These are phyloP conservation scores for Tetrahymena malaccensis DNA, from an alignment of 73 alveolate species.

Conservation along the genomic window DNA sequence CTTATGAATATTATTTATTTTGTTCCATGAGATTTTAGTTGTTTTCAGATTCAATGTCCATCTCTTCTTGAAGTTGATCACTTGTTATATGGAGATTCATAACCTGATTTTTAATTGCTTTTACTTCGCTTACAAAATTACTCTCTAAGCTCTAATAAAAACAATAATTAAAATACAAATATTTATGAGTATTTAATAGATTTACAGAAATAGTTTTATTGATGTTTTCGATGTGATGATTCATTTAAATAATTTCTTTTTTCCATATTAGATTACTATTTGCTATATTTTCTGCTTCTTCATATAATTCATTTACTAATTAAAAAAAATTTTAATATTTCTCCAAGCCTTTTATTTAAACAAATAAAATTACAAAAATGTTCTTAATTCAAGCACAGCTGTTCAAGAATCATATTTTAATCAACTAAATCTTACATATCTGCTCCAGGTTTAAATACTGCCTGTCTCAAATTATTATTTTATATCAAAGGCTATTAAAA, in stretches of 20 bases:
- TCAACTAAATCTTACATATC: background rate
- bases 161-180: background rate
- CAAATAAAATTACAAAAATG: background rate
- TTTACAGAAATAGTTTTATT: background rate
- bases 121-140: background rate
- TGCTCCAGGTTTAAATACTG: background rate
- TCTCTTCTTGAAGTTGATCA: background rate
- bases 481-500: background rate
- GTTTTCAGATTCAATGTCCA: background rate
- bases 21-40: background rate
- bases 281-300: background rate
- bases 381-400: background rate
- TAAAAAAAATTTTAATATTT: background rate
- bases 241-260: background rate
- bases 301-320: background rate
- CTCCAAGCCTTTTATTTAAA: background rate
- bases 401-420: background rate
- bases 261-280: background rate
- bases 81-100: background rate
- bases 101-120: background rate
- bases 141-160: background rate
- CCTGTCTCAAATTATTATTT: background rate
- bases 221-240: background rate
- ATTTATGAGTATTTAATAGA: background rate
- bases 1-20: background rate